Base-by-base conservation (phyloP, 176 grass and related monocot genomes). In the Panicum miliaceum region DNA sequence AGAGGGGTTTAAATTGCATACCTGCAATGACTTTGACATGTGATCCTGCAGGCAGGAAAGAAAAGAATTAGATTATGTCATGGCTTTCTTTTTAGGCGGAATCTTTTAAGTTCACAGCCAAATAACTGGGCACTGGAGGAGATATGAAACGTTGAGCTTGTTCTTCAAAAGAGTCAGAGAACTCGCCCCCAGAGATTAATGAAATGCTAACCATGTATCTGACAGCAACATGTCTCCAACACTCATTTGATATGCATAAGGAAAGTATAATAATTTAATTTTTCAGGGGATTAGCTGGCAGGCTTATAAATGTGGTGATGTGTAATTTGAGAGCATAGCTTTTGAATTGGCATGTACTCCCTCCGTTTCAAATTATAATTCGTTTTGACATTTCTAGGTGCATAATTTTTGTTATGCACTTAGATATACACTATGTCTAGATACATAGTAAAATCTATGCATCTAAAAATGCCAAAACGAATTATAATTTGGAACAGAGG, bases 1-100 rank as follows among this genome's bases (percentile, higher is more conserved):
- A 40, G 64, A 67, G 52, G 18, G 52, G 2, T 16, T 47, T 26
- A 2, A 71, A 45, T 1, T 7, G 0, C 68, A 46, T 57, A 64
- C 41, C 59, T 65, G 77, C 42, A 15, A 79, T 79, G 26, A 65
- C 10, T 65, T 50, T 50, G 26, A 65, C 16, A 35, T 32, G 77
- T 79, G 77, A 65, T 1, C 60, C 77, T 79, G 77, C 77, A 50
- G 3, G 43, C 12, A 65, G 5, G 40, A 50, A 64, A 34, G 29
- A 48, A 20, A 27, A 4, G 0, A 48, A 48, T 79, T 19, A 64
- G 56, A 12, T 63, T 63, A 23, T 78, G 10, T 6, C 12, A 70
- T 13, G 22, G 0, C 4, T 7, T 63, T 38, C 50, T 68, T 70
- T 38, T 41, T 57, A 3, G 23, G 52, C 12, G 1, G 4, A 56